These are phyloP conservation scores for Leccinum pachyderme DNA, from an alignment of 1,284 basidiomycete species.

Conservation along the genomic window DNA sequence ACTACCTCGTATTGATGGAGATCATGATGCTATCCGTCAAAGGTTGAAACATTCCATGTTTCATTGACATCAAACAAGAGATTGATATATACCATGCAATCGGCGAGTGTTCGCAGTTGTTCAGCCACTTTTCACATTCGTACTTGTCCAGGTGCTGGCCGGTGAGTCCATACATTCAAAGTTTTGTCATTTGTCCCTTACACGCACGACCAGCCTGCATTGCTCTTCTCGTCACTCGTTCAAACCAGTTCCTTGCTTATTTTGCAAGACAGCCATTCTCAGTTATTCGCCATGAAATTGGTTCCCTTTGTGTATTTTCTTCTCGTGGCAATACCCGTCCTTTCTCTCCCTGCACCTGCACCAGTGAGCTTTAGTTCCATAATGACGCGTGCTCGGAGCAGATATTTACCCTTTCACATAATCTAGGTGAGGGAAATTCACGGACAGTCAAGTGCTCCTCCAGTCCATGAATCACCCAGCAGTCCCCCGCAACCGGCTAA, in stretches of 20 bases:
- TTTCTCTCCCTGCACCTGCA: not conserved
- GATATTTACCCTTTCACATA: not conserved
- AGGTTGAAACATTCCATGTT: too few species aligned
- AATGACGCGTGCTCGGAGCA: not conserved
- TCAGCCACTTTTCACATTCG: not conserved
- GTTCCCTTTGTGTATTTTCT: not conserved
- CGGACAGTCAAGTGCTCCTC: not conserved
- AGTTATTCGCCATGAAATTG: not conserved
- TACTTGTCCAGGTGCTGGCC: not conserved
- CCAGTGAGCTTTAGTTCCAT: not conserved
- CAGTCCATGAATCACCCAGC: not conserved
- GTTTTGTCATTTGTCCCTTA: not conserved
- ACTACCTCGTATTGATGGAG: too few species aligned
- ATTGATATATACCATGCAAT: not conserved
- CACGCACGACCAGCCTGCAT: not conserved
- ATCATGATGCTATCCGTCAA: too few species aligned
- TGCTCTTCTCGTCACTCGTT: not conserved
- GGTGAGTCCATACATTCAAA: not conserved
- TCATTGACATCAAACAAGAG: not conserved
- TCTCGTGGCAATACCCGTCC: not conserved
- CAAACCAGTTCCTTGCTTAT: too few species aligned
- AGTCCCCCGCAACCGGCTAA: too few species aligned
- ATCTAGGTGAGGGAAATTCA: not conserved
- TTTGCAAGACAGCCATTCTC: too few species aligned
- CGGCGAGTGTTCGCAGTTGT: too few species aligned